These are phyloP conservation scores for Pythium monospermum DNA, from an alignment of 352 stramenopile genomes.

Conservation along the genomic window DNA sequence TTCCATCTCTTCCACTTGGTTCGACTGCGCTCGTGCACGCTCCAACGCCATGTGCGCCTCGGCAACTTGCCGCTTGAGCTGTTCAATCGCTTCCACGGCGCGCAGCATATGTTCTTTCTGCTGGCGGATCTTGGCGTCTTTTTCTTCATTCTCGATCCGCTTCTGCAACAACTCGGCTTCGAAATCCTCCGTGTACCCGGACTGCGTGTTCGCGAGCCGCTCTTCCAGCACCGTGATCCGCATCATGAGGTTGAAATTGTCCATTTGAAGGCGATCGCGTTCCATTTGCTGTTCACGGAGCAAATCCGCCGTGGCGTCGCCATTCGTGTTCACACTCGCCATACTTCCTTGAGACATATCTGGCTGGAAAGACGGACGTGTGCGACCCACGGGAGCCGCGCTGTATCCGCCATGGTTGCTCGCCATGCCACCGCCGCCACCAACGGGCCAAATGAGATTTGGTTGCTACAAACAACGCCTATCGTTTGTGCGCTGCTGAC, in stretches of 20 bases:
- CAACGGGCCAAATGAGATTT: no score
- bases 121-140: slow-evolving; percentile 15
- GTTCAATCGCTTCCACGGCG: slow-evolving; percentile 51
- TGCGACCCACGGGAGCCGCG: slow-evolving; percentile 5
- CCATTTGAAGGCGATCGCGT: slow-evolving; percentile 55
- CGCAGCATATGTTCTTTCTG: slow-evolving; percentile 27
- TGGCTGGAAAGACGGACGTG: slow-evolving; percentile 8
- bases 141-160: slow-evolving; percentile 42
- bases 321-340: slow-evolving; percentile 8
- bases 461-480: no score
- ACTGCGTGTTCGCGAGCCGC: slow-evolving; percentile 41
- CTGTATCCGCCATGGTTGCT: slow-evolving; percentile 5
- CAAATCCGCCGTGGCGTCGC: slow-evolving; percentile 18
- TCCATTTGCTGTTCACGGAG: slow-evolving; percentile 54
- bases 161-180: slow-evolving; percentile 56
- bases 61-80: slow-evolving; percentile 34
- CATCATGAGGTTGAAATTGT: slow-evolving; percentile 73
- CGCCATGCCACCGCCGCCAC: slow-evolving; percentile 10
- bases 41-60: slow-evolving; percentile 24
- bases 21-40: slow-evolving; percentile 7
- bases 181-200: slow-evolving; percentile 51
- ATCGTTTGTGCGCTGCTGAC: no score
- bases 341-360: slow-evolving; percentile 5
- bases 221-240: slow-evolving; percentile 65
- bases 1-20: slow-evolving; percentile 28